Conservation (phyloP, 1,284 basidiomycete species). For the Rhizoctonia solani region DNA sequence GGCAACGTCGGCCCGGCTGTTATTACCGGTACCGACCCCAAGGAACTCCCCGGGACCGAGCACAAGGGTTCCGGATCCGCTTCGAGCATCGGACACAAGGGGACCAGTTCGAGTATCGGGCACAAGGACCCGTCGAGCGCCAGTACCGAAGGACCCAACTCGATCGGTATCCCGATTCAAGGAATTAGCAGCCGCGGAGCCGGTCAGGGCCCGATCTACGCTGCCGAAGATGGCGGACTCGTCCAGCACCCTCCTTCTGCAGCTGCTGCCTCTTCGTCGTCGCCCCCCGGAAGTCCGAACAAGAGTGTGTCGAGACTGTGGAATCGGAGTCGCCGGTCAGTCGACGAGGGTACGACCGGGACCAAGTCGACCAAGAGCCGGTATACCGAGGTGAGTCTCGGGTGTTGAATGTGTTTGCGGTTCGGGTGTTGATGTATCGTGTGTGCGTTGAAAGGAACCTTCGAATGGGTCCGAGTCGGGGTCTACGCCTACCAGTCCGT, state of each 20-base stretch:
- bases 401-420: too few relatives aligned
- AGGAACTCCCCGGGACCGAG: too few relatives aligned
- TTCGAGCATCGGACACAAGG: not conserved
- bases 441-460: not conserved
- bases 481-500: conserved; percentile 11
- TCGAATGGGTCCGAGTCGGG: not conserved
- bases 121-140: too few relatives aligned
- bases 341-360: not conserved
- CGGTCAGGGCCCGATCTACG: conserved; percentile 3
- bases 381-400: conserved; percentile 17
- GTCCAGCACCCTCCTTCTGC: not conserved
- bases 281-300: not conserved
- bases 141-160: too few relatives aligned
- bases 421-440: too few relatives aligned
- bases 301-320: conserved; percentile 12
- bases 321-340: conserved; percentile 12
- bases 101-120: too few relatives aligned
- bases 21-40: too few relatives aligned
- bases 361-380: conserved; percentile 15
- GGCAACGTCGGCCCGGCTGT: too few relatives aligned
- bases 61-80: not conserved
- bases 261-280: not conserved
- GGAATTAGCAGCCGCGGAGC: conserved; percentile 14
- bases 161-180: not conserved
- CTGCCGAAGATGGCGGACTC: not conserved